These are phyloP conservation scores for Plenodomus lindquistii DNA, from an alignment of 2,329 filamentous ascomycete genomes.

Conservation along the genomic window DNA sequence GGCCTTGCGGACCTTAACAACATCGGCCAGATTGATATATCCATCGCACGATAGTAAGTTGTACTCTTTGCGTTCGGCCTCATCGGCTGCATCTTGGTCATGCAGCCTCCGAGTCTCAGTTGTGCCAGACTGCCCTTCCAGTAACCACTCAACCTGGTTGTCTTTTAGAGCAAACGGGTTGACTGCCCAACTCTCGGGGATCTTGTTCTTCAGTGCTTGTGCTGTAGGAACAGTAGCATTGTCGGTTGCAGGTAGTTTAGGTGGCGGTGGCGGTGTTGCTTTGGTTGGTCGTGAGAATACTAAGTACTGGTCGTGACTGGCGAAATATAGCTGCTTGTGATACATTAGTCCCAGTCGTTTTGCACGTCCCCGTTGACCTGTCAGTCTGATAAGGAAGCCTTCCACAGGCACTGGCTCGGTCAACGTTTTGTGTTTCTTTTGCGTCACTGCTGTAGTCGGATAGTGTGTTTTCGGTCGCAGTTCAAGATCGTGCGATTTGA, in stretches of 20 bases:
- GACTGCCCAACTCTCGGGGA: constrained; percentile 64
- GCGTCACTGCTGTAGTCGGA: constrained; percentile 54
- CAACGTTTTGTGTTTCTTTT: constrained; percentile 47
- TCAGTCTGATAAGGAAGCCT: constrained; percentile 68
- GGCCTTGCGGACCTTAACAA: constrained; percentile 61
- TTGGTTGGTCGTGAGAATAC: constrained; percentile 65
- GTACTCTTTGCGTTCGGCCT: constrained; percentile 61
- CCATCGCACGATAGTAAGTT: constrained; percentile 65
- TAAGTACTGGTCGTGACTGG: constrained; percentile 65
- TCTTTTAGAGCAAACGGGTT: constrained; percentile 63
- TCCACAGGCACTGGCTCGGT: constrained; percentile 66
- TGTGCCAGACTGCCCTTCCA: constrained; percentile 46
- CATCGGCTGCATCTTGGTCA: constrained; percentile 63
- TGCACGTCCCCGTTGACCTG: constrained; percentile 64
- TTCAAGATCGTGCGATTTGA: constrained; percentile 67
- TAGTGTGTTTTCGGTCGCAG: constrained; percentile 68
- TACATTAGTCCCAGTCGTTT: constrained; percentile 63
- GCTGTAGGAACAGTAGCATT: constrained; percentile 57
- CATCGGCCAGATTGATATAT: constrained; percentile 64
- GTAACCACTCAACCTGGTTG: constrained; percentile 61
- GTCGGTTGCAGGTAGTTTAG: constrained; percentile 52
- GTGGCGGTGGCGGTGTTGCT: constrained; percentile 61
- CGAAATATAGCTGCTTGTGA: constrained; percentile 69
- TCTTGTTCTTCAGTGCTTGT: constrained; percentile 58
- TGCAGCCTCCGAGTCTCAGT: constrained; percentile 52